Base-by-base conservation (phyloP, 306 rosid species). In the Parietaria judaica region DNA sequence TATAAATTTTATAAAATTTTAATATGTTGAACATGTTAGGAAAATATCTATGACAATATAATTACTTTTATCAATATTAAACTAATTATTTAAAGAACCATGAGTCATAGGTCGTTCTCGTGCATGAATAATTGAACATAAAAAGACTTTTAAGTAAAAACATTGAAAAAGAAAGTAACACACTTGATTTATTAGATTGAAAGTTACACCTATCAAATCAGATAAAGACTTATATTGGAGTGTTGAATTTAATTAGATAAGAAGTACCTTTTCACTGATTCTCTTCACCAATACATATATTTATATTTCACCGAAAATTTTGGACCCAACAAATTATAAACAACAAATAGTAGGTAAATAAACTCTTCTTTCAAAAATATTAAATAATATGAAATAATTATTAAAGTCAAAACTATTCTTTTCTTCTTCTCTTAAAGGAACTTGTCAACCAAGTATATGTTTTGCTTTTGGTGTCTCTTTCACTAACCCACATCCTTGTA, bases 371-470 rank as follows among this genome's bases (percentile, higher is more conserved):
- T 3, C 9, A 41, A 5, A 1, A 41, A 5, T 1, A 41, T 41
- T 41, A 41, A 41, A 41, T 5, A 41, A 23, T 41, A 23, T 41
- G 45, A 41, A 41, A 1, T 41, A 41, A 23, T 23, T 41, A 41
- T 41, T 41, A 5, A 3, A 8, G 45, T 41, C 7, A 41, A 41
- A 8, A 41, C 45, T 5, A 1, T 5, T 41, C 1, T 41, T 41
- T 41, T 8, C 45, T 41, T 41, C 0, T 8, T 41, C 7, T 5
- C 9, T 8, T 41, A 8, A 0, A 41, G 3, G 51, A 60, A 60
- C 64, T 60, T 60, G 64, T 60, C 52, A 60, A 44, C 15, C 52
- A 60, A 60, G 64, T 60, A 41, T 43, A 14, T 7, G 11, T 17
- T 14, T 44, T 14, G 14, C 6, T 17, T 14, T 44, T 14, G 14